These are phyloP conservation scores for Pigoraptor vietnamica DNA, from an alignment of 78 protist genomes.

Conservation along the genomic window DNA sequence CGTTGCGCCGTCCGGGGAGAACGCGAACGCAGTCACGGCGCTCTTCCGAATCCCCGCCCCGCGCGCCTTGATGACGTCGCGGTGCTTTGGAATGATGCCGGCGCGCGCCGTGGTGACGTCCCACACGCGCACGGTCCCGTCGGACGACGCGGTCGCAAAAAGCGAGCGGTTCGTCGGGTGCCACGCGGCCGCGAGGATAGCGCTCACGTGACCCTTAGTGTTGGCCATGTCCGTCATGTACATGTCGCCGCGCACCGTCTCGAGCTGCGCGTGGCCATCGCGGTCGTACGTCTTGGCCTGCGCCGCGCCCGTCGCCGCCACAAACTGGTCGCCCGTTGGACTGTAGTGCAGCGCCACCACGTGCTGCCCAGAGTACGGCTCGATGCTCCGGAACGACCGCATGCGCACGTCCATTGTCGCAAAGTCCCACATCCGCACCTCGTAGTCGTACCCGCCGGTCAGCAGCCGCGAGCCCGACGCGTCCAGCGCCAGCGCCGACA, in stretches of 20 bases:
- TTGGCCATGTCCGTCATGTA: conserved; percentile 53
- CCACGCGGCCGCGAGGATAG: conserved; percentile 38
- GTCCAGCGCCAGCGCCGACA: conserved; percentile 54
- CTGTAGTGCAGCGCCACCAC: conserved; percentile 33
- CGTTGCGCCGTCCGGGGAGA: conserved; percentile 32
- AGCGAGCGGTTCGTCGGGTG: conserved; percentile 21
- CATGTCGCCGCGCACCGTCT: conserved; percentile 59
- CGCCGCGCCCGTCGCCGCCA: not conserved
- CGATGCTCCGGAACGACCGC: conserved; percentile 50
- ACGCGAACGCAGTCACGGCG: conserved; percentile 10
- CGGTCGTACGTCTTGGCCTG: conserved; percentile 34
- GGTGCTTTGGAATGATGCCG: not conserved
- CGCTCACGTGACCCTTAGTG: conserved; percentile 62
- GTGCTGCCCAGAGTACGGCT: conserved; percentile 54
- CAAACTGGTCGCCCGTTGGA: conserved; percentile 27
- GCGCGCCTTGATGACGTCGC: conserved; percentile 16
- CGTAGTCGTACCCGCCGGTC: conserved; percentile 59
- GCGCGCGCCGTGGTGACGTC: conserved; percentile 11
- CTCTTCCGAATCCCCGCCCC: conserved; percentile 18
- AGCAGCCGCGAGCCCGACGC: conserved; percentile 58
- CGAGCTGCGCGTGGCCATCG: conserved; percentile 50
- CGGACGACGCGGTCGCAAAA: conserved; percentile 42
- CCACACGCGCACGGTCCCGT: conserved; percentile 66
- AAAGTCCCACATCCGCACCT: conserved; percentile 62
- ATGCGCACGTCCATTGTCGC: conserved; percentile 62